These are phyloP conservation scores for Rutidosis leptorrhynchoides DNA, from an alignment of 129 eudicot species.

Conservation along the genomic window DNA sequence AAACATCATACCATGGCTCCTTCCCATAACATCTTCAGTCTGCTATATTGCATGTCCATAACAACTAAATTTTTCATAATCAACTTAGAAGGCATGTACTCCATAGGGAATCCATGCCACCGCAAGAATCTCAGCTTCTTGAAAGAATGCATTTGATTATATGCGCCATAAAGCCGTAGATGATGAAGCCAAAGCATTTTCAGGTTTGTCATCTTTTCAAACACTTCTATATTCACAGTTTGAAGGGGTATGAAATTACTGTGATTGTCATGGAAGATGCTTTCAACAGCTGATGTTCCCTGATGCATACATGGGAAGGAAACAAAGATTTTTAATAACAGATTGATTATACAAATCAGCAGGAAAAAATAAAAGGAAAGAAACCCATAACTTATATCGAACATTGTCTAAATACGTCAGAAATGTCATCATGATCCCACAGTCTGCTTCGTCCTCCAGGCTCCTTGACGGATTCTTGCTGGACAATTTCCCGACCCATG, in stretches of 20 bases:
- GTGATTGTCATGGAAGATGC: no score
- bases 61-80: conserved; percentile 5
- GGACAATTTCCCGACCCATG: conserved; percentile 28
- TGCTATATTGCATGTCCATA: conserved; percentile 7
- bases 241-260: no score
- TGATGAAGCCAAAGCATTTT: background rate
- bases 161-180: background rate
- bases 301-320: no score
- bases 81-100: background rate
- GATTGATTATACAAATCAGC: no score
- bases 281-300: no score
- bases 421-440: conserved; percentile 13
- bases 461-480: conserved; percentile 5
- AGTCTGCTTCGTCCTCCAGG: conserved; percentile 23
- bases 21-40: conserved; percentile 12
- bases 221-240: no score
- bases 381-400: background rate
- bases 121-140: background rate
- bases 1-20: conserved; percentile 17
- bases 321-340: no score
- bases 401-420: background rate
- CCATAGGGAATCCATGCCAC: conserved; percentile 19
- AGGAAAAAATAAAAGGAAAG: background rate
- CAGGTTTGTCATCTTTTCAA: no score
- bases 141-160: background rate